Percentiles rank a stretch among this genome's conserved stretches.
These are phyloP conservation scores for Fremontodendron californicum DNA, from an alignment of 345 rosid genomes.

Conservation along the genomic window DNA sequence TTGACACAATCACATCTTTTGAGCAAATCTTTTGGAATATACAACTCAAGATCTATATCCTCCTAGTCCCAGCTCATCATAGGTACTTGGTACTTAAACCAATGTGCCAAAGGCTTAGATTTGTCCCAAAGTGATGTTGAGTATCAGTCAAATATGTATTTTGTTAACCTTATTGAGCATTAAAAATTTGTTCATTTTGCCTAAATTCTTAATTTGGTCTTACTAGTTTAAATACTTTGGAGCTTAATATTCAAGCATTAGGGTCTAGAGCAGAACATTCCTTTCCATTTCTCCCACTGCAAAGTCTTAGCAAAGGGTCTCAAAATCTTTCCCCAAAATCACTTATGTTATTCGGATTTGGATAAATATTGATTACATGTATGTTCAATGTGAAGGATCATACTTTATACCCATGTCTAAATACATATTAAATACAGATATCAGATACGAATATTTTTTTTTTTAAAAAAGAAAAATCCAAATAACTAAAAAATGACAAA, in stretches of 20 bases:
- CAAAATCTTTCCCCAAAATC: background rate
- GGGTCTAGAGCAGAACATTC: constrained; percentile 6
- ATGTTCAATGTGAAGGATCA: too few species aligned
- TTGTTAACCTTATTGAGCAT: background rate
- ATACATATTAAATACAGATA: too few species aligned
- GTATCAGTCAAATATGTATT: background rate
- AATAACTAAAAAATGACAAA: constrained; percentile 19
- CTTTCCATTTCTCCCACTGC: background rate
- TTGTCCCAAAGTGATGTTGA: background rate
- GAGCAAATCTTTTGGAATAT: background rate
- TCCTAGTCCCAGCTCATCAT: background rate
- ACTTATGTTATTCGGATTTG: too few species aligned
- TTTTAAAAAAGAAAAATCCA: too few species aligned
- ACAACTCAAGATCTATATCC: background rate
- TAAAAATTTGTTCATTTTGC: background rate
- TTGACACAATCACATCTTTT: background rate
- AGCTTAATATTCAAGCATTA: background rate
- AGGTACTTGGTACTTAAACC: background rate
- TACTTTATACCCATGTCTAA: too few species aligned
- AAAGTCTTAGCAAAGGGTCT: background rate
- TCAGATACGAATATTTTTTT: too few species aligned
- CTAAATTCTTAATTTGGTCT: background rate
- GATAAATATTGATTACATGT: too few species aligned
- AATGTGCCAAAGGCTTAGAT: background rate
- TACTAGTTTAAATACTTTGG: background rate